phyloP scores from a whole-genome alignment of 2,329 filamentous ascomycete genomes.

The Pyrenochaeta sp. region DNA sequence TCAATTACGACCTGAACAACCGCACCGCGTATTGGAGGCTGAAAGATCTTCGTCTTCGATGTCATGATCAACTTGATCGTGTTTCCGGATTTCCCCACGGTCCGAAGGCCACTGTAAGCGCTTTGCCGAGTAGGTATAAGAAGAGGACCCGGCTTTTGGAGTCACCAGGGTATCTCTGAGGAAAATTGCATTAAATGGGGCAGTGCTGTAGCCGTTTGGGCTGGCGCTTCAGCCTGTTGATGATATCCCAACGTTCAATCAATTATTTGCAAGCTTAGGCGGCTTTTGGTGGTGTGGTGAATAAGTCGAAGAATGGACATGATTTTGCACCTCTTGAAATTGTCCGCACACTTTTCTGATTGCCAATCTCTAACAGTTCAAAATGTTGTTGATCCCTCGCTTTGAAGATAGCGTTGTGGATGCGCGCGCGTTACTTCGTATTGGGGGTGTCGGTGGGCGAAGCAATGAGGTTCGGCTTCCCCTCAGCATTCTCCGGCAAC shows the following conservation, averaged over 20 bases:
- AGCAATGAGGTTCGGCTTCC: slow-evolving; percentile 9
- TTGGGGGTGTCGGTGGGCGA: not conserved
- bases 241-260: slow-evolving; percentile 18
- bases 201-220: slow-evolving; percentile 13
- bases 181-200: slow-evolving; percentile 7
- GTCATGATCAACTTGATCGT: slow-evolving; percentile 20
- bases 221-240: slow-evolving; percentile 9
- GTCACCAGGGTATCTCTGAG: slow-evolving; percentile 15
- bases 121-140: slow-evolving; percentile 19
- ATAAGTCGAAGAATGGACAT: not conserved
- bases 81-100: slow-evolving; percentile 30
- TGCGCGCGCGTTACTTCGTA: slow-evolving; percentile 1
- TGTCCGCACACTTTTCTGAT: not conserved
- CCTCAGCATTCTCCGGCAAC: not conserved
- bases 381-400: not conserved
- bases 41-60: slow-evolving; percentile 21
- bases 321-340: not conserved
- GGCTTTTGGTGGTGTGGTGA: slow-evolving; percentile 7
- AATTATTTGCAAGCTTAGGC: slow-evolving; percentile 12
- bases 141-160: slow-evolving; percentile 7
- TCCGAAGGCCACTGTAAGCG: slow-evolving; percentile 25
- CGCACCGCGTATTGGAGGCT: slow-evolving; percentile 15
- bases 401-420: not conserved
- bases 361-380: not conserved
- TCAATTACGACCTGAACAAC: slow-evolving; percentile 2